Base-by-base conservation (phyloP, 495 filamentous ascomycete genomes). In the Trypethelium eluteriae region DNA sequence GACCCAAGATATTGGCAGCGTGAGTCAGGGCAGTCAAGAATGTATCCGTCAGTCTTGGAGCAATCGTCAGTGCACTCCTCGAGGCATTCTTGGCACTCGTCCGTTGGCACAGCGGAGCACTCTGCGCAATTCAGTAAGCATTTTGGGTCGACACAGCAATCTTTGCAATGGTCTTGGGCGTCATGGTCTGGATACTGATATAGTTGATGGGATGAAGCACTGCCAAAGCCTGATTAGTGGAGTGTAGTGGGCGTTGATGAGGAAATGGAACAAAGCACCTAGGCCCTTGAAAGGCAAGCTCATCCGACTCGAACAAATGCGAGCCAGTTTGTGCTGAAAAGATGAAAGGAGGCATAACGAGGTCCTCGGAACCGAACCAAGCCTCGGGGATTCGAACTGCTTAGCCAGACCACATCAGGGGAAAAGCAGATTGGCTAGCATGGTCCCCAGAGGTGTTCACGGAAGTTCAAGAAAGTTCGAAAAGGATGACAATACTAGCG, bases 1-100 rank as follows among this genome's bases (percentile, higher is more conserved):
- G 53, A 59, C 6, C 18, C 32, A 59, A 59, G 36, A 10, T 35
- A 59, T 6, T 18, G 10, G 53, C 53, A 59, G 53, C 14, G 34
- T 36, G 53, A 59, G 34, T 32, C 53, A 14, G 34, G 7, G 32
- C 53, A 59, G 14, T 59, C 53, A 59, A 59, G 5, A 14, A 59
- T 6, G 14, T 35, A 59, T 5, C 6, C 7, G 7, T 59, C 10
- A 32, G 34, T 32, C 53, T 59, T 59, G 53, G 53, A 3, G 36
- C 53, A 59, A 14, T 59, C 53, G 14, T 59, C 53, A 14, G 53
- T 59, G 36, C 53, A 59, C 18, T 59, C 53, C 32, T 59, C 53
- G 32, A 59, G 53, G 53, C 53, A 59, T 18, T 59, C 25, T 32
- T 59, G 53, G 14, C 53, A 59, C 34, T 59, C 53, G 5, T 59